Percentiles rank a stretch among this genome's conserved stretches.
These are phyloP conservation scores for Thelephora ganbajun DNA, from an alignment of 768 basidiomycete genomes.

Conservation along the genomic window DNA sequence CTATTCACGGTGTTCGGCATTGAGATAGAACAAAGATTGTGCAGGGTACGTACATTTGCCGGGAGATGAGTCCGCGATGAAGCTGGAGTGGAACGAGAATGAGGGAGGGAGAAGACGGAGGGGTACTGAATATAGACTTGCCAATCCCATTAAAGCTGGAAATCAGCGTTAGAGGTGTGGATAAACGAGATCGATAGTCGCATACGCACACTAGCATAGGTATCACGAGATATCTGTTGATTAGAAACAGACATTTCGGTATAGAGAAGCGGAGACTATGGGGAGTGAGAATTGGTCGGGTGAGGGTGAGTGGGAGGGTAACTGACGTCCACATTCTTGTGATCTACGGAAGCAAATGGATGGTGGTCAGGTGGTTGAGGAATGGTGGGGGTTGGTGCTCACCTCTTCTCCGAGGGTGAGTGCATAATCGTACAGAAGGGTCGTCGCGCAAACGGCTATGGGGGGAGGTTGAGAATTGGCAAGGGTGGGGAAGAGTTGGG, in stretches of 20 bases:
- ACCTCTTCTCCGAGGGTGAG: conserved; percentile 17
- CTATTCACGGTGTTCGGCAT: too few relatives aligned
- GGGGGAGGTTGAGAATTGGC: neutral
- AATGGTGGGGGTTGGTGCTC: neutral
- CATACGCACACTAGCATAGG: conserved; percentile 17
- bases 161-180: neutral
- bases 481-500: too few relatives aligned
- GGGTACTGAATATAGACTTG: conserved; percentile 5
- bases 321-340: conserved; percentile 14
- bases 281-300: neutral
- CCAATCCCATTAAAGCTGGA: conserved; percentile 14
- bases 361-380: neutral
- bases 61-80: conserved; percentile 2
- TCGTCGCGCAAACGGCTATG: conserved; percentile 3
- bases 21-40: neutral
- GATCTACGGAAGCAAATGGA: neutral
- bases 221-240: conserved; percentile 17
- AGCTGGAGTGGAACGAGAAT: neutral
- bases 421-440: conserved; percentile 15
- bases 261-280: conserved; percentile 15
- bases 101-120: neutral
- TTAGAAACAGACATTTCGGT: conserved; percentile 17
- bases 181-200: neutral
- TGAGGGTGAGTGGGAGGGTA: neutral
- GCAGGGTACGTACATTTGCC: neutral